Percentiles rank a stretch among this genome's conserved stretches.
Conservation (phyloP, 768 basidiomycete species). For the Punctularia strigosozonata region DNA sequence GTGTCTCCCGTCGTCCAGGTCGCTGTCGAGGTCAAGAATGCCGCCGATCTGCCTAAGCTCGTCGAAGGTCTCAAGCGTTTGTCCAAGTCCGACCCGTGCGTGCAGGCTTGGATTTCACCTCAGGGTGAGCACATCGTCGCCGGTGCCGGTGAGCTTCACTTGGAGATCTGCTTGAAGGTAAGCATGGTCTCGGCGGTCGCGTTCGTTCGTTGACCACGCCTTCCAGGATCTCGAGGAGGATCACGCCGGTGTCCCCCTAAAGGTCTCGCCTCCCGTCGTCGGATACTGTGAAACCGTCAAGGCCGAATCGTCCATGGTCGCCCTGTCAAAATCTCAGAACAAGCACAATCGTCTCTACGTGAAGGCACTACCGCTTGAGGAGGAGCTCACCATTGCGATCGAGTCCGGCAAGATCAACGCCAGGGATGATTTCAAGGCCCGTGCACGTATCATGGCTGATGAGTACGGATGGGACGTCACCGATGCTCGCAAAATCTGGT, state of each 20-base stretch:
- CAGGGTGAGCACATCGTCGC: slow-evolving; percentile 98
- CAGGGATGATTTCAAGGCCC: slow-evolving; percentile 96
- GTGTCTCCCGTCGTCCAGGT: slow-evolving; percentile 99
- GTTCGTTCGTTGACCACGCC: neutral
- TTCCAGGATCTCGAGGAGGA: slow-evolving; percentile 94
- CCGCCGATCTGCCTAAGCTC: slow-evolving; percentile 96
- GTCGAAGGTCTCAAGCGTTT: slow-evolving; percentile 99
- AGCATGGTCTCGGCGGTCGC: slow-evolving; percentile 1
- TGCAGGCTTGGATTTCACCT: slow-evolving; percentile 87
- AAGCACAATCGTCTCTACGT: slow-evolving; percentile 98
- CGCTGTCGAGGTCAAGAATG: slow-evolving; percentile 99
- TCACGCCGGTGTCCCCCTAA: slow-evolving; percentile 98
- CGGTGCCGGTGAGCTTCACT: slow-evolving; percentile 96
- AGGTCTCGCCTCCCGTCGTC: slow-evolving; percentile 96
- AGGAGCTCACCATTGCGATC: slow-evolving; percentile 90
- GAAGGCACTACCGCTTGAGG: slow-evolving; percentile 87
- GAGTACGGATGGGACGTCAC: slow-evolving; percentile 98
- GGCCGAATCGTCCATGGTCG: slow-evolving; percentile 89
- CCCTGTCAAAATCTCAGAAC: slow-evolving; percentile 98
- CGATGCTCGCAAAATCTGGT: slow-evolving; percentile 99
- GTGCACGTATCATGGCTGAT: slow-evolving; percentile 92
- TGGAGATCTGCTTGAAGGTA: slow-evolving; percentile 99
- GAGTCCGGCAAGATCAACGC: slow-evolving; percentile 76
- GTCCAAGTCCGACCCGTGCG: slow-evolving; percentile 99
- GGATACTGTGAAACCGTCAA: slow-evolving; percentile 97